Conservation (phyloP, 1,139 yeast species). For the Diutina siamensis region DNA sequence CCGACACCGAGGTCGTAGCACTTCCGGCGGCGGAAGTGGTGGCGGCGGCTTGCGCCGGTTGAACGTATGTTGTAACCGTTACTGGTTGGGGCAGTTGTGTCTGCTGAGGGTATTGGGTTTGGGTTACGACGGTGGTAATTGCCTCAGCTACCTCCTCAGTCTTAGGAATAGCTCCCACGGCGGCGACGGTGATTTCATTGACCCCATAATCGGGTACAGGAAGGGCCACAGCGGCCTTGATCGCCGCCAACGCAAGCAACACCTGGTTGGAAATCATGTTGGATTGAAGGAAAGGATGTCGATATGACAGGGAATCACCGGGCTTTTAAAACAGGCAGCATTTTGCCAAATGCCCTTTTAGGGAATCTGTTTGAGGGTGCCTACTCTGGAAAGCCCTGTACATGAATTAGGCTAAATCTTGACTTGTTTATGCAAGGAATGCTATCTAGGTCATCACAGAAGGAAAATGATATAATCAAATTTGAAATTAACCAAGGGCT, state of each 20-base stretch:
- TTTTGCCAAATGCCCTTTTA: background rate
- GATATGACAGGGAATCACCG: too few species aligned
- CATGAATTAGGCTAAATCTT: too few species aligned
- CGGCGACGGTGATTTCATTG: too few species aligned
- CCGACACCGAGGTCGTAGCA: background rate
- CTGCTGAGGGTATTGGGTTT: background rate
- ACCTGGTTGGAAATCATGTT: background rate
- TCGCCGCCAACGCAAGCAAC: background rate
- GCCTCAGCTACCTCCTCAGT: too few species aligned
- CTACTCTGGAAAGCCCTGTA: too few species aligned
- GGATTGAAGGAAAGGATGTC: background rate
- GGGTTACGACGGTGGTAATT: background rate
- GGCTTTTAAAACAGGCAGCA: too few species aligned
- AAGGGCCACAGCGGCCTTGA: background rate
- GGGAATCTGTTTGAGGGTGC: too few species aligned
- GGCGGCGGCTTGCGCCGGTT: background rate
- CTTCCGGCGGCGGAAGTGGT: background rate
- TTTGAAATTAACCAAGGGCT: too few species aligned
- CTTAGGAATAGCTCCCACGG: too few species aligned
- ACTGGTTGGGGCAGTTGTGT: background rate
- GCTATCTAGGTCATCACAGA: too few species aligned
- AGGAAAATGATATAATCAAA: too few species aligned
- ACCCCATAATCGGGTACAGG: background rate
- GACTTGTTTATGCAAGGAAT: too few species aligned
- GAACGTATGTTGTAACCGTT: background rate